Evolutionary conservation across 2,329 filamentous ascomycete genomes (phyloP), one percentile per base, ranked within the genome.

Genomic region (Talaromyces sp.): DNA sequence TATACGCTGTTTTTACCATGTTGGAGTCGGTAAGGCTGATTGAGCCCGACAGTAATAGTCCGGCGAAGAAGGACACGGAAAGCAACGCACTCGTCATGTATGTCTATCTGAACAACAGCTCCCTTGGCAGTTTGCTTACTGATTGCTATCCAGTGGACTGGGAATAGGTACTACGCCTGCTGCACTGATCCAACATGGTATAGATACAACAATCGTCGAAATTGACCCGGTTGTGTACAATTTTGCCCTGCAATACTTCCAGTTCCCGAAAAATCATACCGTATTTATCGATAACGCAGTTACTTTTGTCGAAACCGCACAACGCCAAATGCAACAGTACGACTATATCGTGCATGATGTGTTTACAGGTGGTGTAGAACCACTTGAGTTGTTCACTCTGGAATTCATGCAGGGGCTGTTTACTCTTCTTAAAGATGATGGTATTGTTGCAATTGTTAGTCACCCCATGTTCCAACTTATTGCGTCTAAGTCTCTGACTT

Each of bases 291-390:
- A 87, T 56, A 91, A 99, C 68, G 94, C 94, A 0, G 85, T 92
- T 2, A 76, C 78, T n/a, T 96, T 83, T 69, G 83, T 87, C 8
- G 67, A 78, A 12, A 70, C 74, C 11, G 75, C 73, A 83, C 85
- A 19, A 74, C 79, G 52, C 69, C 75, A 57, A 70, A 81, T 54
- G 78, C 78, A 58, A 69, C 77, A 60, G 72, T 99, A 89, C 73
- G 88, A 97, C 77, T 97, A 96, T 78, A 94, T 99, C 69, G 83
- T 99, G 58, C 94, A 99, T 73, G 94, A 99, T 67, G 94, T 99
- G 26, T 99, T 99, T 73, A 99, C 94, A 0, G 94, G 94, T 26
- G 94, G 94, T 57, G 92, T 92, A 0, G 94, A 97, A 73, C 94
- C 94, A 0, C 85, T 92, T 2, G 81, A 87, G 8, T 84, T 99